phyloP scores from a whole-genome alignment of 495 filamentous ascomycete species.

The Penicillium cataractarum region DNA sequence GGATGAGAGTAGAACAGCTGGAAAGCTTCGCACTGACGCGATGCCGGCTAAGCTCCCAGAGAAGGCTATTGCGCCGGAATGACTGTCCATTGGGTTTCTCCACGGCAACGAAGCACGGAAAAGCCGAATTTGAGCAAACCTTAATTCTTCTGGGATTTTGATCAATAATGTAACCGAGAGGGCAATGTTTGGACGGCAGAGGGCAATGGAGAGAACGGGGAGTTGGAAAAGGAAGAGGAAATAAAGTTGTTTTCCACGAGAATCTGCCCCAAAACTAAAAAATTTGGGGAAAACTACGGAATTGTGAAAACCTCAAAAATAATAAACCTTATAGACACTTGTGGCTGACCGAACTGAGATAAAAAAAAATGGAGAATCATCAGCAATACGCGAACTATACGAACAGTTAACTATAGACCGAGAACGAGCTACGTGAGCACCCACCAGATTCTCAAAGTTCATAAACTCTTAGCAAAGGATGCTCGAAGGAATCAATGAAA shows the following conservation, averaged over 20 bases:
- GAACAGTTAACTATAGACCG: neutral
- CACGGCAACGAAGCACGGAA: neutral
- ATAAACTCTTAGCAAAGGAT: neutral
- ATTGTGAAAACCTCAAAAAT: neutral
- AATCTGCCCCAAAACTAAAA: neutral
- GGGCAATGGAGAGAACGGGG: neutral
- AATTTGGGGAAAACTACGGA: too few relatives aligned
- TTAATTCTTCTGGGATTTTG: neutral
- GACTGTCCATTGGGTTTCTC: constrained; percentile 18
- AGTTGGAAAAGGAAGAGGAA: neutral
- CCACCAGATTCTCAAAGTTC: neutral
- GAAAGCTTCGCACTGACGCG: constrained; percentile 7
- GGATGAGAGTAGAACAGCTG: neutral
- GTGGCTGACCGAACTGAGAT: neutral
- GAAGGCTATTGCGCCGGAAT: constrained; percentile 27
- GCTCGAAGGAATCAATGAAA: neutral
- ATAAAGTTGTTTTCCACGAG: neutral
- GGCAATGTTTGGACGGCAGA: too few relatives aligned
- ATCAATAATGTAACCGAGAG: neutral
- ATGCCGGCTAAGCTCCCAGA: constrained; percentile 12
- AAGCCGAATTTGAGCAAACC: neutral
- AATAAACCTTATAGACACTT: neutral
- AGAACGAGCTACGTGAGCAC: neutral
- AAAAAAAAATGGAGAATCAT: too few relatives aligned
- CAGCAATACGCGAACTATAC: too few relatives aligned